Base-by-base conservation (phyloP, 768 basidiomycete genomes). In the Leccinum incarnatum region DNA sequence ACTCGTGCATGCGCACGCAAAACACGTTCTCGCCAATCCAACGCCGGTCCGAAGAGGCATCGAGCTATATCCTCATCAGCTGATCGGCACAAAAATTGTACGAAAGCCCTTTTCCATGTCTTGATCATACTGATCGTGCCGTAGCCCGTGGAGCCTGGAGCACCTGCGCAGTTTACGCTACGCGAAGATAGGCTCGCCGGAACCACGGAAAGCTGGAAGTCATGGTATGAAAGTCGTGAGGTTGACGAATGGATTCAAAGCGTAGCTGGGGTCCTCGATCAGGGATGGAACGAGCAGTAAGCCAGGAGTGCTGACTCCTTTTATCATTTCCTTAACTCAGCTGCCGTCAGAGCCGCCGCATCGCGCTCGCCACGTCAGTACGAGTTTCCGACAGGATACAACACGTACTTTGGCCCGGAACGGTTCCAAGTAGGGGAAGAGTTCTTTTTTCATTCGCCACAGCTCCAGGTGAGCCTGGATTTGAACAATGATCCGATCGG, bases 381-480 rank as follows among this genome's bases (percentile, higher is more conserved):
- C 76, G 97, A 99, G 76, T 98, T 99, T 77, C 93, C 97, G 0
- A 93, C 92, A 34, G 97, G 97, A 1, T 98, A 86, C 76, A 93
- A 87, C 68, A 79, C 84, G 10, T 86, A 85, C 67, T 97, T 95
- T 74, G 90, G 88, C 0, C 67, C 81, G 9, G 92, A 98, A 68
- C 84, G 96, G 34, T 91, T 86, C 72, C 77, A 81, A 57, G 86
- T 93, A 14, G 91, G 95, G 53, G 97, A 99, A 73, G 86, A 93
- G 58, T 87, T 93, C 72, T 98, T 96, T 79, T 81, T 81, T 58
- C 92, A 95, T 64, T 80, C 83, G 5, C 78, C 75, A 36, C 77
- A 81, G 45, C 75, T 86, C 32, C 74, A 80, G 53, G 84, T 86
- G 69, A 30, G 80, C 51, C 53, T 47, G 51, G 51, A 56, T 40